A percentile compares a stretch with the other conserved stretches of the same genome.
These are phyloP conservation scores for Lithospermum erythrorhizon DNA, from an alignment of 257 asterid genomes.

Conservation along the genomic window DNA sequence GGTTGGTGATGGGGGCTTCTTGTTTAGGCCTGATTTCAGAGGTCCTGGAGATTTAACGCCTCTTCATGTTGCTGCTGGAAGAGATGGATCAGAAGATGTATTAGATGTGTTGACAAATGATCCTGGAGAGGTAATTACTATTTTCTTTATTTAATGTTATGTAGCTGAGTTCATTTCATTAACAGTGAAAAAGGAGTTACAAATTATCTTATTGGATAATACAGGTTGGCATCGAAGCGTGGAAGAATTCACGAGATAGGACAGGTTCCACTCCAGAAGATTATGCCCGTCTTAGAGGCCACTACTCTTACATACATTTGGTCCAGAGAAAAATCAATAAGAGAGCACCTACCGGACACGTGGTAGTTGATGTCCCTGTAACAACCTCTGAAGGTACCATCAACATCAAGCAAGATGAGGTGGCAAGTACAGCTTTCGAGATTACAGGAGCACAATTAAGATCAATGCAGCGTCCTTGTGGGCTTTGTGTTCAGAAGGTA, in stretches of 20 bases:
- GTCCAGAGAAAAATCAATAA: slow-evolving; percentile 57
- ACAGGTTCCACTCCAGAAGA: slow-evolving; percentile 67
- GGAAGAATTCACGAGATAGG: slow-evolving; percentile 61
- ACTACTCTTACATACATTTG: slow-evolving; percentile 61
- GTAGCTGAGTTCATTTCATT: neutral
- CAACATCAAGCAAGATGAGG: slow-evolving; percentile 32
- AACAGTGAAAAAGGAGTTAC: neutral
- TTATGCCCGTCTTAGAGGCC: slow-evolving; percentile 72
- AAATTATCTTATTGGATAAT: neutral
- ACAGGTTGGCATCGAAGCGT: slow-evolving; percentile 66
- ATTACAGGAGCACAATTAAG: slow-evolving; percentile 15
- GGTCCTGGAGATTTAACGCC: slow-evolving; percentile 79
- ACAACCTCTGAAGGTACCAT: slow-evolving; percentile 21
- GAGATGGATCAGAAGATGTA: slow-evolving; percentile 61
- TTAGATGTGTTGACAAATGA: slow-evolving; percentile 62
- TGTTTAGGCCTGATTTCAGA: slow-evolving; percentile 55
- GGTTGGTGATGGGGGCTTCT: slow-evolving; percentile 21
- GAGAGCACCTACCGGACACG: slow-evolving; percentile 30
- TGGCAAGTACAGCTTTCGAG: slow-evolving; percentile 29
- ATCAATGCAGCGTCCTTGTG: slow-evolving; percentile 25
- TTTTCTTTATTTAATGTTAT: neutral
- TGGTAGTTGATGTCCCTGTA: slow-evolving; percentile 40
- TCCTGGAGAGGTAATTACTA: slow-evolving; percentile 48
- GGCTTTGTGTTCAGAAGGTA: slow-evolving; percentile 32
- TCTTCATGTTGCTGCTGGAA: slow-evolving; percentile 77